These are phyloP conservation scores for Sordariomycetes sp. DNA, from an alignment of 2,329 filamentous ascomycete genomes.

Conservation along the genomic window DNA sequence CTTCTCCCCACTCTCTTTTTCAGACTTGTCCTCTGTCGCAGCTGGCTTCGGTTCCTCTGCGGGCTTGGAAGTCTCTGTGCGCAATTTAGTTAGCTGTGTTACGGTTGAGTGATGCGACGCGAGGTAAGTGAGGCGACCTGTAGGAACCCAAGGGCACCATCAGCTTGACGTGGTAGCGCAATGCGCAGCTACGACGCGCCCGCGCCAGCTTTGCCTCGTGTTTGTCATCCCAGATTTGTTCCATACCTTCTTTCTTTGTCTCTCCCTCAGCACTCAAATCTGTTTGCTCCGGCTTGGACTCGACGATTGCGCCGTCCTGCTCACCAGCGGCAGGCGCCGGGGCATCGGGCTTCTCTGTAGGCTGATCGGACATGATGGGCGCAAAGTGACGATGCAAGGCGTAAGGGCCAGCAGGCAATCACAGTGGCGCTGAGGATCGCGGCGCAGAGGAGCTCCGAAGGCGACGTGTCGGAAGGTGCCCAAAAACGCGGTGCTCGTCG, in stretches of 20 bases:
- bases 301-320: conserved; percentile 11
- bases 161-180: no score
- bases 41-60: conserved; percentile 17
- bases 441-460: no score
- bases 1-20: conserved; percentile 8
- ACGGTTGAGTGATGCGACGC: background rate
- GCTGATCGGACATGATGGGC: conserved; percentile 28
- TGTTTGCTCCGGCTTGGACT: conserved; percentile 9
- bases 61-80: conserved; percentile 8
- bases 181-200: no score
- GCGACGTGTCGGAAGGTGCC: no score
- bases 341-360: conserved; percentile 24
- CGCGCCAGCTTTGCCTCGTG: no score
- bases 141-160: no score
- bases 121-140: background rate
- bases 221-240: no score
- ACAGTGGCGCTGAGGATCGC: no score
- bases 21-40: conserved; percentile 11
- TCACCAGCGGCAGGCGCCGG: conserved; percentile 21
- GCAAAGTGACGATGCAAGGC: background rate
- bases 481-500: conserved; percentile 2
- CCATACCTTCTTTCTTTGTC: conserved; percentile 20
- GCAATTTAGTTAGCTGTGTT: conserved; percentile 1
- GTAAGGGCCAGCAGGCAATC: background rate
- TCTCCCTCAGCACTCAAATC: conserved; percentile 16